These are phyloP conservation scores for Camellia japonica DNA, from an alignment of 148 eudicot species.

Conservation along the genomic window DNA sequence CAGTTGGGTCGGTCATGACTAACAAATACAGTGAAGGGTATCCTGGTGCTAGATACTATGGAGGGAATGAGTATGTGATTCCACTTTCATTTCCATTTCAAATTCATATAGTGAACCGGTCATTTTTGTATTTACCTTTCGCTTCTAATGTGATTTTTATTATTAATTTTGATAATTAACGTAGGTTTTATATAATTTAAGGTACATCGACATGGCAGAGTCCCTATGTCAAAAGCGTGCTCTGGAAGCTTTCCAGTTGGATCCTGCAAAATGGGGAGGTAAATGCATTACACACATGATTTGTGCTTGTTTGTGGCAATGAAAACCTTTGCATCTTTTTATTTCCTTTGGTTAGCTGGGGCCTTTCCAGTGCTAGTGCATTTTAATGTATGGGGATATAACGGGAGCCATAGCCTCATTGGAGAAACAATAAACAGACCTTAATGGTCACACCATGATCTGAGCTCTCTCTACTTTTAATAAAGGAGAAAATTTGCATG, in stretches of 20 bases:
- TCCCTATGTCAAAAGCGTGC: slow-evolving; percentile 95
- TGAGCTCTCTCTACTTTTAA: not conserved
- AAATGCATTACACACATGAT: not conserved
- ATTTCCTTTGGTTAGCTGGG: not conserved
- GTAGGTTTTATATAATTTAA: slow-evolving; percentile 12
- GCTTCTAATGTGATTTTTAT: not conserved
- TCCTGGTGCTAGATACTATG: slow-evolving; percentile 99
- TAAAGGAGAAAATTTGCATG: not conserved
- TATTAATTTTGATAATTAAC: not conserved
- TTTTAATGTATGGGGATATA: not conserved
- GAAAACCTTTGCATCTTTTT: not conserved
- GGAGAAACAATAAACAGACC: not conserved
- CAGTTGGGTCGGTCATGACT: slow-evolving; percentile 99
- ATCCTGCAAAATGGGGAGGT: slow-evolving; percentile 99
- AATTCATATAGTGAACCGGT: not conserved
- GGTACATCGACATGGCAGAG: slow-evolving; percentile 99
- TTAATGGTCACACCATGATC: not conserved
- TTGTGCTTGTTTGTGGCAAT: not conserved
- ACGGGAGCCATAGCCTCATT: not conserved
- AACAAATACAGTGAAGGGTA: slow-evolving; percentile 99
- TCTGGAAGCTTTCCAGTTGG: slow-evolving; percentile 86
- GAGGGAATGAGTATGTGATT: slow-evolving; percentile 90
- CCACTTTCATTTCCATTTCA: not conserved
- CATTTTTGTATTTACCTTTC: not conserved
- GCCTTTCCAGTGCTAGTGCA: not conserved